These are phyloP conservation scores for Bombardia bombarda DNA, from an alignment of 495 filamentous ascomycete genomes.

Conservation along the genomic window DNA sequence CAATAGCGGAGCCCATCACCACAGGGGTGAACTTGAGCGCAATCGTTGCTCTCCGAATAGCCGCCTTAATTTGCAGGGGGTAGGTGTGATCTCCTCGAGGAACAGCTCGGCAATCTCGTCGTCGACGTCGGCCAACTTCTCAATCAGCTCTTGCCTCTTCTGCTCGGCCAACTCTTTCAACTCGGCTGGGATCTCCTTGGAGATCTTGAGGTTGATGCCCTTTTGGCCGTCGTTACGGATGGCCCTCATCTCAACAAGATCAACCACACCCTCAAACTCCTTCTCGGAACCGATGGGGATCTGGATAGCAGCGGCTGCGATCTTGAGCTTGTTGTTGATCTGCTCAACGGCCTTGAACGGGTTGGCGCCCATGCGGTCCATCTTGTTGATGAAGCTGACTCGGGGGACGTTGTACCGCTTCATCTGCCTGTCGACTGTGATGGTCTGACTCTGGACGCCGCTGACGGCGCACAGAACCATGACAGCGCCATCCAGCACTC, in stretches of 20 bases:
- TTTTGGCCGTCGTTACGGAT: conserved; percentile 82
- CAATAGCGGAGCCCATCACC: conserved; percentile 90
- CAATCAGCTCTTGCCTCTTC: conserved; percentile 77
- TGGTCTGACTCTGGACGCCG: conserved; percentile 95
- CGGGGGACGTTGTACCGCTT: conserved; percentile 93
- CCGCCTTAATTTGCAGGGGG: conserved; percentile 74
- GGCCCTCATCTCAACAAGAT: conserved; percentile 85
- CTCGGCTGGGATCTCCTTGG: conserved; percentile 72
- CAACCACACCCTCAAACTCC: conserved; percentile 88
- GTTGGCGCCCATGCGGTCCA: conserved; percentile 98
- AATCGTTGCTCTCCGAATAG: conserved; percentile 85
- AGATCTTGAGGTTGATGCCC: conserved; percentile 61
- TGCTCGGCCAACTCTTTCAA: conserved; percentile 67
- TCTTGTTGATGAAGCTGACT: conserved; percentile 98
- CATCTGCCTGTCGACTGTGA: conserved; percentile 98
- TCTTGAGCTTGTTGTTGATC: conserved; percentile 90
- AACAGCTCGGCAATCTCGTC: conserved; percentile 97
- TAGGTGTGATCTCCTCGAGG: conserved; percentile 76
- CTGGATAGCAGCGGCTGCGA: conserved; percentile 89
- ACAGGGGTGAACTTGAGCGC: conserved; percentile 88
- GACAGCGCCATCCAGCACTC: conserved; percentile 94
- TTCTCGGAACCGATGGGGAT: conserved; percentile 93
- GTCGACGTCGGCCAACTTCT: conserved; percentile 94
- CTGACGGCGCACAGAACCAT: conserved; percentile 98
- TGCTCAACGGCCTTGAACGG: conserved; percentile 96